Percentiles rank a stretch among this genome's conserved stretches.
phyloP scores from a whole-genome alignment of 208 protist species.

The Balamuthia mandrillaris region DNA sequence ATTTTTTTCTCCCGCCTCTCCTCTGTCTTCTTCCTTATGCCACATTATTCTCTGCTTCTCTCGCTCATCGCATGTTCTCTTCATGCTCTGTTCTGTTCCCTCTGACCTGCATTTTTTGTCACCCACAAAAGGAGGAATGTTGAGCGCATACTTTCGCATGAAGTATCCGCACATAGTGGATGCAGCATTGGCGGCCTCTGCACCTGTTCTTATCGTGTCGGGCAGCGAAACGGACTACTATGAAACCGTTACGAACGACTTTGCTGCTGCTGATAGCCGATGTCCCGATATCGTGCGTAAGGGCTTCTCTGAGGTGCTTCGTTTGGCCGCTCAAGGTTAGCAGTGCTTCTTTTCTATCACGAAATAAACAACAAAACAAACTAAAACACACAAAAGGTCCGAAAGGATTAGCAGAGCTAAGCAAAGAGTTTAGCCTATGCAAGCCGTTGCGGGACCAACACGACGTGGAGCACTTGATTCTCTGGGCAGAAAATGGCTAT shows the following conservation, averaged over 20 bases:
- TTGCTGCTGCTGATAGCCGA: slow-evolving; percentile 19
- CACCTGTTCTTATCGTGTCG: slow-evolving; percentile 30
- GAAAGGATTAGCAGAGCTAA: neutral
- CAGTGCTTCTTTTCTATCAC: too few species aligned
- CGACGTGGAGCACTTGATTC: slow-evolving; percentile 12
- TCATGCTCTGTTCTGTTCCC: too few species aligned
- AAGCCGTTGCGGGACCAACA: neutral
- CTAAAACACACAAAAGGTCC: neutral
- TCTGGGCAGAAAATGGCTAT: slow-evolving; percentile 38
- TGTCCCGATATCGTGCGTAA: neutral
- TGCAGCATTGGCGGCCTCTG: neutral
- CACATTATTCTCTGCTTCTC: too few species aligned
- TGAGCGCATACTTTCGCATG: neutral
- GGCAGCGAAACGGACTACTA: slow-evolving; percentile 6
- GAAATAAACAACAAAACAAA: too few species aligned
- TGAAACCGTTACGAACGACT: slow-evolving; percentile 48
- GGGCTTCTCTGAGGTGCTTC: neutral
- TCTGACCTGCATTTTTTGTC: too few species aligned
- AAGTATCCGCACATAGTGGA: neutral
- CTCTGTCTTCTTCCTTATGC: neutral
- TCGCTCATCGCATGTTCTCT: too few species aligned
- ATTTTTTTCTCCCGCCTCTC: neutral
- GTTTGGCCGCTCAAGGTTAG: neutral
- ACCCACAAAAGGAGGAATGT: neutral
- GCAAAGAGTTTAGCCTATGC: slow-evolving; percentile 11